Base-by-base conservation (phyloP, 257 asterid genomes). In the Solanum bulbocastanum region DNA sequence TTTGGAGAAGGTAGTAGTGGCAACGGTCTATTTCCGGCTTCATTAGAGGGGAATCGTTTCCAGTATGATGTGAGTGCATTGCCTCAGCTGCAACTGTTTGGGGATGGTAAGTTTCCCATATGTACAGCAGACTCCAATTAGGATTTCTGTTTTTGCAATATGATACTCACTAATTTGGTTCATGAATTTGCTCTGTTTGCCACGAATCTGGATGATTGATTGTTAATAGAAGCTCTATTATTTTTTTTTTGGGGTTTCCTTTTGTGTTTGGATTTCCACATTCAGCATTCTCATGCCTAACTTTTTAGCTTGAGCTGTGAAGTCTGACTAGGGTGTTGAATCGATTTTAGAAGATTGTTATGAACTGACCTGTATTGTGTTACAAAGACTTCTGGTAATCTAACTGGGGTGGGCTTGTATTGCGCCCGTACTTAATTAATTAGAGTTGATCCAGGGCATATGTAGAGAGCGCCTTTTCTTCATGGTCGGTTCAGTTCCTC, bases 51-150 rank as follows among this genome's bases (percentile, higher is more conserved):
- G 52, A 92, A 91, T 88, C 90, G 86, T 11, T 84, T 88, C 30
- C 93, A 90, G 62, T 91, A 91, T 65, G 90, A 91, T 69, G 92
- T 86, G 83, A 87, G 74, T 88, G 16, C 94, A 73, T 71, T 93
- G 90, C 95, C 98, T 78, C 96, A 94, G 90, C 93, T 94, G 11
- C 95, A 92, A 89, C 90, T 94, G 86, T 94, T 94, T 90, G 94
- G 94, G 33, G 93, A 93, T 86, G 92, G 98, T 94, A 90, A 91
- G 95, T 88, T 33, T 79, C 72, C 87, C 76, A 16, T 25, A 3
- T 78, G 73, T 76, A n/a, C 35, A 56, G 11, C 66, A 7, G 36
- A 1, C 83, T 76, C 23, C 23, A 39, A 0, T 75, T n/a, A 78
- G 84, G 35, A 40, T 14, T 78, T 25, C 6, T 78, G 3, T 40